These are phyloP conservation scores for Trichoderma sp. DNA, from an alignment of 2,329 filamentous ascomycete genomes.

Conservation along the genomic window DNA sequence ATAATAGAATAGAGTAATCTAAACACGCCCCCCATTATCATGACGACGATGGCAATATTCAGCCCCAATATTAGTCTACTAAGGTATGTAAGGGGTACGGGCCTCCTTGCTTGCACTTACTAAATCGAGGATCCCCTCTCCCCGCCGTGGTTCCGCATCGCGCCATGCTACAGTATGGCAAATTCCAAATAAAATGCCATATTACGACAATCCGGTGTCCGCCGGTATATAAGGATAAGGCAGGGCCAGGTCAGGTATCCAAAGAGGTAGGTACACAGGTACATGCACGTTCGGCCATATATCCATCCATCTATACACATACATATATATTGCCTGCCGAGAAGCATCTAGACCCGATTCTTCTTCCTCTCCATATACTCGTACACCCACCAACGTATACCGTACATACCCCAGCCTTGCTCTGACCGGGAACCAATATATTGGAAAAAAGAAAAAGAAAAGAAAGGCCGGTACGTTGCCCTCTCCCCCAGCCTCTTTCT, in stretches of 20 bases:
- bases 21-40: background rate
- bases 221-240: background rate
- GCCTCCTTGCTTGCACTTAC: background rate
- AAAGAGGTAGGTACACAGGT: background rate
- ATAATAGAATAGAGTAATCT: background rate
- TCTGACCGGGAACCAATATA: background rate
- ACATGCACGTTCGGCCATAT: background rate
- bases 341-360: background rate
- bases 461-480: background rate
- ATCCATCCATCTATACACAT: background rate
- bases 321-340: background rate
- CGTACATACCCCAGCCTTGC: background rate
- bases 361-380: background rate
- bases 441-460: background rate
- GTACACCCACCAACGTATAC: background rate
- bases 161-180: background rate
- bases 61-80: background rate
- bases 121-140: background rate
- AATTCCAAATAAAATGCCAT: slow-evolving; percentile 5
- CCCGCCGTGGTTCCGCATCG: slow-evolving; percentile 12
- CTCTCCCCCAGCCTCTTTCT: background rate
- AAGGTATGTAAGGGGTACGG: background rate
- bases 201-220: background rate
- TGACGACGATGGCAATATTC: background rate
- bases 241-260: background rate